phyloP scores from a whole-genome alignment of 805 yeast species.

The Monosporozyma yasuniensis region DNA sequence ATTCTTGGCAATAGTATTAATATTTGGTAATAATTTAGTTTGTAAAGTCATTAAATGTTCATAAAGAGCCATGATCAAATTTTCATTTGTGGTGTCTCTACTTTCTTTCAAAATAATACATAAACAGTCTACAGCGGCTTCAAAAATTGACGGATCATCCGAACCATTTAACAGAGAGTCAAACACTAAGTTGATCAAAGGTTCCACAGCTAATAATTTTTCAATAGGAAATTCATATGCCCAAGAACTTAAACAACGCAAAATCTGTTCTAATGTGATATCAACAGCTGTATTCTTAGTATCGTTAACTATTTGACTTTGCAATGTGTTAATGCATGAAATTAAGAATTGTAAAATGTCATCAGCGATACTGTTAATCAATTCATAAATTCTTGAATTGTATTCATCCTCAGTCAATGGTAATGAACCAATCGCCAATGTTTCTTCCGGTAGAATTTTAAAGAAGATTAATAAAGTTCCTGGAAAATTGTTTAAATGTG shows the following conservation, averaged over 20 bases:
- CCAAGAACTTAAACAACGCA: slow-evolving; percentile 85
- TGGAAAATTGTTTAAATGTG: slow-evolving; percentile 33
- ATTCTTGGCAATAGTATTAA: slow-evolving; percentile 9
- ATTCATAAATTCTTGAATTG: slow-evolving; percentile 48
- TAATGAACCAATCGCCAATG: slow-evolving; percentile 64
- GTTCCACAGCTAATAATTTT: slow-evolving; percentile 50
- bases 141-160: slow-evolving; percentile 48
- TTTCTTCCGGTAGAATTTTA: slow-evolving; percentile 85
- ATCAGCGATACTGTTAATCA: slow-evolving; percentile 59
- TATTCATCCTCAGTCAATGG: slow-evolving; percentile 79
- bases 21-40: slow-evolving; percentile 37
- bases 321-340: slow-evolving; percentile 29
- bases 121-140: slow-evolving; percentile 80
- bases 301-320: slow-evolving; percentile 24
- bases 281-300: slow-evolving; percentile 18
- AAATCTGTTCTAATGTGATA: slow-evolving; percentile 32
- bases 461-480: slow-evolving; percentile 63
- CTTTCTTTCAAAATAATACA: slow-evolving; percentile 76
- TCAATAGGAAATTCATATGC: slow-evolving; percentile 74
- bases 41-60: slow-evolving; percentile 58
- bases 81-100: slow-evolving; percentile 57
- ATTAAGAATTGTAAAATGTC: slow-evolving; percentile 57
- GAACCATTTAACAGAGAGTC: slow-evolving; percentile 43
- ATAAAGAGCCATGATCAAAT: slow-evolving; percentile 56
- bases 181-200: slow-evolving; percentile 63